phyloP scores from a whole-genome alignment of 192 early-diverging fungal species.

The Physocladia obscura region DNA sequence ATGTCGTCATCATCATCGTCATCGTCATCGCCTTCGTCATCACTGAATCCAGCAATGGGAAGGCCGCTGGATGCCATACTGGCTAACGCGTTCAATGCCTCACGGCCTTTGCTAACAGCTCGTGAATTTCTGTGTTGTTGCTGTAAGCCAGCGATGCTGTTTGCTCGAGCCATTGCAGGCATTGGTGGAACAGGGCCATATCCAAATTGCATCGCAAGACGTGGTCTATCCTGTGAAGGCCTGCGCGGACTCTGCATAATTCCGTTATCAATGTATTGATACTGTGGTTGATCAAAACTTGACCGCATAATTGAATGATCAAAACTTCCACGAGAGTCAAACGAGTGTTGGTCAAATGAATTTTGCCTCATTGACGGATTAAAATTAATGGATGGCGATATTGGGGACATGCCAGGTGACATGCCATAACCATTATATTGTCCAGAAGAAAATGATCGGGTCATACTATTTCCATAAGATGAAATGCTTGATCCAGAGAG shows the following conservation, averaged over 20 bases:
- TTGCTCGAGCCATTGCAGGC: neutral
- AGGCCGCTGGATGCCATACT: neutral
- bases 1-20: neutral
- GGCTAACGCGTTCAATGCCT: neutral
- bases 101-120: neutral
- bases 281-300: neutral
- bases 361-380: neutral
- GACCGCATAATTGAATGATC: no score
- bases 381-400: neutral
- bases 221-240: neutral
- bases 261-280: neutral
- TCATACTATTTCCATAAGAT: neutral
- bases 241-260: neutral
- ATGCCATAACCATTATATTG: no score
- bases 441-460: neutral
- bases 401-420: neutral
- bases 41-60: constrained; percentile 1
- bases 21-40: neutral
- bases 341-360: neutral
- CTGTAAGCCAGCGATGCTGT: constrained; percentile 5
- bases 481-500: neutral
- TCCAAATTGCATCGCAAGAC: neutral
- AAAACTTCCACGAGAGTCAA: no score
- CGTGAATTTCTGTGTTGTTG: no score
- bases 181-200: neutral